These are phyloP conservation scores for Mucor irregularis DNA, from an alignment of 371 early-diverging fungal species.

Conservation along the genomic window DNA sequence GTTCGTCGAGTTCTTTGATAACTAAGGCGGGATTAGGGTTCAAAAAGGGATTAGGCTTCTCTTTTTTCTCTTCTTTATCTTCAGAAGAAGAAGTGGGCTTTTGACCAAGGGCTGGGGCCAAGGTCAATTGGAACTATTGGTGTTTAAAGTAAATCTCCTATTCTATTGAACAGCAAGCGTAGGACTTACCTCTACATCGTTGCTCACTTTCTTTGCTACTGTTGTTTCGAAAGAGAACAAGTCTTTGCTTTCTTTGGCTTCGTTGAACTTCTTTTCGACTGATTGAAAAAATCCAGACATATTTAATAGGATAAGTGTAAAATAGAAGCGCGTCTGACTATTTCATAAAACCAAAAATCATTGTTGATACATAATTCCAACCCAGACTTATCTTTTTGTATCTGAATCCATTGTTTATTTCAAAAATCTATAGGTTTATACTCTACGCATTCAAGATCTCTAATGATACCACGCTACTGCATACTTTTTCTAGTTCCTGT, in stretches of 20 bases:
- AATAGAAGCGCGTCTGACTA: too few relatives aligned
- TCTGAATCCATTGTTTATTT: too few relatives aligned
- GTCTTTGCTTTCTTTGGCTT: constrained; percentile 28
- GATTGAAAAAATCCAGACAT: constrained; percentile 12
- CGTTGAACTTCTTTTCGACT: constrained; percentile 30
- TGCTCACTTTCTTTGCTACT: constrained; percentile 8
- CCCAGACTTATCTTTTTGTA: too few relatives aligned
- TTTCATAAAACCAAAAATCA: too few relatives aligned
- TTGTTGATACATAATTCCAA: too few relatives aligned
- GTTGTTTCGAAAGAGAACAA: constrained; percentile 31
- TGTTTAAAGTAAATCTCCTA: neutral
- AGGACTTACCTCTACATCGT: constrained; percentile 31
- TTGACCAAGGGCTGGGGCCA: constrained; percentile 22
- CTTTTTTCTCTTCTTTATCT: constrained; percentile 23
- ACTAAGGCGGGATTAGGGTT: constrained; percentile 63
- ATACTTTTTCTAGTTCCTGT: constrained; percentile 36
- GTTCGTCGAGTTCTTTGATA: constrained; percentile 56
- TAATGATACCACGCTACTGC: too few relatives aligned
- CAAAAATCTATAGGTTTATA: too few relatives aligned
- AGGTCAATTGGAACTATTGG: constrained; percentile 17
- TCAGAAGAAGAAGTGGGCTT: neutral
- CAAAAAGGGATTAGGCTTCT: constrained; percentile 65
- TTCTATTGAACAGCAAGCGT: neutral
- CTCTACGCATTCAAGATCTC: too few relatives aligned
- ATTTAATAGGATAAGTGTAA: too few relatives aligned